Evolutionary conservation across 345 rosid species (phyloP).

Genomic region (Nephelium lappaceum): DNA sequence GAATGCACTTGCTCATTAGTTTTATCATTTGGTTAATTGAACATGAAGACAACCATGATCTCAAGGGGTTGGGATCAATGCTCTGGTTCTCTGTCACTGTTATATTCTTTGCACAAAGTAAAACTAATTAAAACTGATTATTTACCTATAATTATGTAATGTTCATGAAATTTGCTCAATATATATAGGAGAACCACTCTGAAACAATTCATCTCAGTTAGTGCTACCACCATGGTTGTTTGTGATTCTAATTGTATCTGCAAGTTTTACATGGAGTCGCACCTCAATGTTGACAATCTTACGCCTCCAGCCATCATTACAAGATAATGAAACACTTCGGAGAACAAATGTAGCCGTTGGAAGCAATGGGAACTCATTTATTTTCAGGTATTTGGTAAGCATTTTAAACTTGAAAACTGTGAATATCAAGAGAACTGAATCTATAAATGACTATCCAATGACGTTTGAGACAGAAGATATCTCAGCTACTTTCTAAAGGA

Average conservation of each 20-base stretch:
- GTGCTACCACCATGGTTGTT: constrained; percentile 38
- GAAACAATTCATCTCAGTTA: constrained; percentile 17
- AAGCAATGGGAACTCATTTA: constrained; percentile 31
- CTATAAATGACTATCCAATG: constrained; percentile 22
- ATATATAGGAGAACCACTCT: constrained; percentile 27
- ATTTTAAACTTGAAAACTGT: constrained; percentile 21
- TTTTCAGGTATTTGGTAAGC: constrained; percentile 21
- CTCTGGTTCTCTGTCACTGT: constrained; percentile 31
- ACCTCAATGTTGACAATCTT: constrained; percentile 28
- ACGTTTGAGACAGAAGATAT: constrained; percentile 29
- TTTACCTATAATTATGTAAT: no score
- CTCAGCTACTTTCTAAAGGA: constrained; percentile 26
- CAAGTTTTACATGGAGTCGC: constrained; percentile 31
- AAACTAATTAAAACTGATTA: background rate
- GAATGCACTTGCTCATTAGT: constrained; percentile 31
- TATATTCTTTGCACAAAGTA: constrained; percentile 29
- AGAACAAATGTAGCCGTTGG: constrained; percentile 16
- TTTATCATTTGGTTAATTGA: constrained; percentile 35
- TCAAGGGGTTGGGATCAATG: constrained; percentile 26
- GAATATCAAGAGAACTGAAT: constrained; percentile 21
- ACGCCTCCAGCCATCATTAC: constrained; percentile 8
- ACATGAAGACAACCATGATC: constrained; percentile 23
- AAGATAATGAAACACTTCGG: constrained; percentile 20
- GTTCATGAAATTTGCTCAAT: background rate
- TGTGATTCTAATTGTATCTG: constrained; percentile 23